These are phyloP conservation scores for Candida morakotiae DNA, from an alignment of 805 yeast species.

Conservation along the genomic window DNA sequence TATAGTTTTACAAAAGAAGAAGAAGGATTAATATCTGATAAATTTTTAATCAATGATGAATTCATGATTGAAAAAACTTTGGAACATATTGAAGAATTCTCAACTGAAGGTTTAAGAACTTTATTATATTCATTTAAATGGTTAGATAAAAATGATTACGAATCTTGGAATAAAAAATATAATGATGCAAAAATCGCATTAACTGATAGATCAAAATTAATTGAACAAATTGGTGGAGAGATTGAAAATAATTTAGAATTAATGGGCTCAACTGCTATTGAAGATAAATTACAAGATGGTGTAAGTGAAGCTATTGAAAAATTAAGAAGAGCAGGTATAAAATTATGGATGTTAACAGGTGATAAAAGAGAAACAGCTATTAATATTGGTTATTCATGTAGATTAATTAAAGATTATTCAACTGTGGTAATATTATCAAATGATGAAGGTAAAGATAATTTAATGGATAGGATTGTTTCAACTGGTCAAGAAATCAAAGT, in stretches of 20 bases:
- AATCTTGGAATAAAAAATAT: slow-evolving; percentile 63
- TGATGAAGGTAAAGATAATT: slow-evolving; percentile 46
- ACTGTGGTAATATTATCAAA: slow-evolving; percentile 70
- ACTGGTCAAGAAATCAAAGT: slow-evolving; percentile 68
- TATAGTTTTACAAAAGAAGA: slow-evolving; percentile 36
- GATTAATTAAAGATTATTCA: slow-evolving; percentile 87
- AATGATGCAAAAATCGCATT: slow-evolving; percentile 75
- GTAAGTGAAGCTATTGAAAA: slow-evolving; percentile 93
- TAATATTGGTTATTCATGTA: slow-evolving; percentile 93
- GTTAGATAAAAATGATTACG: slow-evolving; percentile 56
- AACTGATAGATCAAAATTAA: slow-evolving; percentile 56
- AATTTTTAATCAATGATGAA: slow-evolving; percentile 63
- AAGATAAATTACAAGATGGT: slow-evolving; percentile 95
- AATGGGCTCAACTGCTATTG: slow-evolving; percentile 94
- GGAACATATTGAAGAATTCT: slow-evolving; percentile 88
- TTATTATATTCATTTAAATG: slow-evolving; percentile 77
- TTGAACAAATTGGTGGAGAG: slow-evolving; percentile 68
- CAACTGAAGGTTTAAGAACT: slow-evolving; percentile 92
- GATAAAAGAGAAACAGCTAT: slow-evolving; percentile 98
- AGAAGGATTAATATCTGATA: slow-evolving; percentile 37
- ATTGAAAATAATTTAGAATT: slow-evolving; percentile 69
- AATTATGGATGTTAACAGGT: slow-evolving; percentile 98
- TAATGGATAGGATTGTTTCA: slow-evolving; percentile 67
- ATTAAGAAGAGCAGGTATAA: slow-evolving; percentile 87
- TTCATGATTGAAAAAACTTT: slow-evolving; percentile 78